Conservation (phyloP, 768 basidiomycete genomes). For the Boletus insuetus region DNA sequence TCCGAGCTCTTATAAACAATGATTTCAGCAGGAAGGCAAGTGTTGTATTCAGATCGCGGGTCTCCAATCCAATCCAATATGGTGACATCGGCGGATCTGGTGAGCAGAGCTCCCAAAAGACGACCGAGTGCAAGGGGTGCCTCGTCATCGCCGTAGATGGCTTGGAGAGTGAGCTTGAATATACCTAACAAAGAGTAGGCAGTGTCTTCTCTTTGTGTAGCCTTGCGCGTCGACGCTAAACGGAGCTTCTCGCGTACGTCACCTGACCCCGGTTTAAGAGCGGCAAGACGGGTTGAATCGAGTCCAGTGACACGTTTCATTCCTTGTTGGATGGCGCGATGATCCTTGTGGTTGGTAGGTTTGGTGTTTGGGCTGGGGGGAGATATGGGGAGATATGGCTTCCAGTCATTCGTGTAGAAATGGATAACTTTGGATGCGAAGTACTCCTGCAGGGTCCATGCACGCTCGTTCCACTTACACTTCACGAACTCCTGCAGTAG, state of each 20-base stretch:
- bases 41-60: slow-evolving; percentile 15
- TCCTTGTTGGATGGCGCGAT: slow-evolving; percentile 6
- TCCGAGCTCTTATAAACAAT: slow-evolving; percentile 6
- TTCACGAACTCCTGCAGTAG: slow-evolving; percentile 4
- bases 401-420: slow-evolving; percentile 27
- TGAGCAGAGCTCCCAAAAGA: slow-evolving; percentile 12
- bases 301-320: slow-evolving; percentile 17
- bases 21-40: slow-evolving; percentile 20
- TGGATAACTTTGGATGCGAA: slow-evolving; percentile 20
- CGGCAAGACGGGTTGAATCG: neutral
- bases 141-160: slow-evolving; percentile 24
- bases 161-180: slow-evolving; percentile 12
- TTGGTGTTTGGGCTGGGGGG: neutral
- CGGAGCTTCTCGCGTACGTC: slow-evolving; percentile 17
- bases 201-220: slow-evolving; percentile 20
- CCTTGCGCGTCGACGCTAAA: slow-evolving; percentile 19
- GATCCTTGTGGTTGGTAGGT: slow-evolving; percentile 11
- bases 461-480: slow-evolving; percentile 24
- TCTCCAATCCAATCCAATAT: slow-evolving; percentile 19
- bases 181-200: slow-evolving; percentile 28
- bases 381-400: slow-evolving; percentile 13
- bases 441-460: slow-evolving; percentile 22
- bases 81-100: slow-evolving; percentile 12
- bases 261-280: slow-evolving; percentile 8
- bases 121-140: slow-evolving; percentile 19